phyloP scores from a whole-genome alignment of 2,329 filamentous ascomycete genomes.

The Trichoderma hamatum region DNA sequence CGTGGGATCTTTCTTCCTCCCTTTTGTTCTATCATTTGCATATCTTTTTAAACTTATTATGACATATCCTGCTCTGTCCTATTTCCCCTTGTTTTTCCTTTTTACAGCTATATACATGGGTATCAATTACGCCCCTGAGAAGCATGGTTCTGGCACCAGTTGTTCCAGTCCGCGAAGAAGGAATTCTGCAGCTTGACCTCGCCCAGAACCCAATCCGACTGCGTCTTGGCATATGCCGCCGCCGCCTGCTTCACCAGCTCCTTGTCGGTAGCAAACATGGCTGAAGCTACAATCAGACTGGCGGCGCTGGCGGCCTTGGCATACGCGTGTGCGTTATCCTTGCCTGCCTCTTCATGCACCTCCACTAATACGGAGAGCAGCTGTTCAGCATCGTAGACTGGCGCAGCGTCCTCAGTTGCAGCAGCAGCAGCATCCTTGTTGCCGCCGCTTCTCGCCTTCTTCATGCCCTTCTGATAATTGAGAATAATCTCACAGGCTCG shows the following conservation, averaged over 20 bases:
- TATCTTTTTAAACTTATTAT: background rate
- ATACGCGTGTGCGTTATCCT: constrained; percentile 70
- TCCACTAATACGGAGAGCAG: constrained; percentile 62
- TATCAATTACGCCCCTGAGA: constrained; percentile 35
- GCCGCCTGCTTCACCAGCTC: constrained; percentile 58
- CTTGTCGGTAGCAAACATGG: constrained; percentile 60
- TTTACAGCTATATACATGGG: constrained; percentile 31
- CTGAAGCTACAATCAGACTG: constrained; percentile 67
- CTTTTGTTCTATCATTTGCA: background rate
- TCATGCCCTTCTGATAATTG: constrained; percentile 69
- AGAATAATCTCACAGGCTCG: constrained; percentile 74
- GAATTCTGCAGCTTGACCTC: constrained; percentile 62
- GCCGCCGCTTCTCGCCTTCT: constrained; percentile 53
- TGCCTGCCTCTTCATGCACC: constrained; percentile 69
- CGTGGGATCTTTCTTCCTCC: background rate
- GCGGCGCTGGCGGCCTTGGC: constrained; percentile 74
- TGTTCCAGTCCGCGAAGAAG: constrained; percentile 74
- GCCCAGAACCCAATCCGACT: constrained; percentile 59
- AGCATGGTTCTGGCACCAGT: constrained; percentile 65
- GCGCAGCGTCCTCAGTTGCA: background rate
- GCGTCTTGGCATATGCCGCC: constrained; percentile 65
- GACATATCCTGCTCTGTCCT: background rate
- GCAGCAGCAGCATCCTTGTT: background rate
- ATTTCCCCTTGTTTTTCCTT: background rate
- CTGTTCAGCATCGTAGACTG: constrained; percentile 40